phyloP scores from a whole-genome alignment of 768 basidiomycete species.

The Fistulinella prunicolor region DNA sequence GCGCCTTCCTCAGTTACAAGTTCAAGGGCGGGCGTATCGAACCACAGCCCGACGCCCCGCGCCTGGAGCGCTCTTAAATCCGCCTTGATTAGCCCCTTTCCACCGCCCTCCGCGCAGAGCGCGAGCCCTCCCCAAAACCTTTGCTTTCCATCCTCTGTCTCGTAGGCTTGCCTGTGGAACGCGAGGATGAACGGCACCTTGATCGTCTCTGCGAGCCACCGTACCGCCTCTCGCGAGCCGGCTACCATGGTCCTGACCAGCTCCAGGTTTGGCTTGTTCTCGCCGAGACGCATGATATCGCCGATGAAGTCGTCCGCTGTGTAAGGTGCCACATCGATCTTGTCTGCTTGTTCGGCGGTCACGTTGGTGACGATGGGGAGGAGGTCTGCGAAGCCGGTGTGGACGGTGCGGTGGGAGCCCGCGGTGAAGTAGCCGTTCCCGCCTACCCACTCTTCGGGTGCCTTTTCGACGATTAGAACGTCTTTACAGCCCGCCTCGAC shows the following conservation, averaged over 20 bases:
- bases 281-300: constrained; percentile 61
- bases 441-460: constrained; percentile 59
- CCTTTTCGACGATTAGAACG: constrained; percentile 66
- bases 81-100: constrained; percentile 62
- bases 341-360: constrained; percentile 37
- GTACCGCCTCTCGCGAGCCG: constrained; percentile 51
- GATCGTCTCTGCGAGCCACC: constrained; percentile 53
- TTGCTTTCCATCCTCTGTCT: constrained; percentile 51
- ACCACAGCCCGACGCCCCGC: constrained; percentile 56
- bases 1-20: constrained; percentile 34
- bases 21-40: constrained; percentile 45
- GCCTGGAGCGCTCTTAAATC: constrained; percentile 48
- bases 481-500: constrained; percentile 55
- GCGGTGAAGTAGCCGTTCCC: constrained; percentile 76
- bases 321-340: constrained; percentile 60
- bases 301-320: constrained; percentile 49
- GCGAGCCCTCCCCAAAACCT: constrained; percentile 73
- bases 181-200: constrained; percentile 55
- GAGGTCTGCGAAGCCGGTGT: constrained; percentile 58
- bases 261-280: constrained; percentile 45
- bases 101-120: constrained; percentile 59
- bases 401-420: constrained; percentile 63
- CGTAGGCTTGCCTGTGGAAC: constrained; percentile 67
- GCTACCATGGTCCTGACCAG: constrained; percentile 54
- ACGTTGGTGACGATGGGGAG: constrained; percentile 52